Evolutionary conservation across 2,329 filamentous ascomycete species (phyloP).

Genomic region (Ramichloridium luteum): DNA sequence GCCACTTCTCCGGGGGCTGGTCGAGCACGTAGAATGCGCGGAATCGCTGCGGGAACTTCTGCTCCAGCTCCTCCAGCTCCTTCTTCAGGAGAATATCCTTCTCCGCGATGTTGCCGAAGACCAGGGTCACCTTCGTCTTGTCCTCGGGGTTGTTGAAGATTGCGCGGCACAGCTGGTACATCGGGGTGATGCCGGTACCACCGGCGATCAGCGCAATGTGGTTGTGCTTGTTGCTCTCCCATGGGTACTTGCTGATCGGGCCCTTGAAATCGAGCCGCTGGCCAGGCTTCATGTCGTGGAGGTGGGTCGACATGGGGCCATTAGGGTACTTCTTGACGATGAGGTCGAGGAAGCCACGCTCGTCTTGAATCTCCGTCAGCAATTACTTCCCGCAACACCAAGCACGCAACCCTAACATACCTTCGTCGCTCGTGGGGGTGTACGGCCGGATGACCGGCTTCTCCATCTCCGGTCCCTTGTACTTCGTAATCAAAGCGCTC

Average conservation of each 20-base stretch:
- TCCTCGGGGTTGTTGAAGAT: conserved; percentile 96
- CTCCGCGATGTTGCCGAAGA: conserved; percentile 83
- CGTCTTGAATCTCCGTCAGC: conserved; percentile 38
- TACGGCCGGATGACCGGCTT: conserved; percentile 88
- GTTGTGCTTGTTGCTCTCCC: conserved; percentile 81
- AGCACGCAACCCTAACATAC: too few relatives aligned
- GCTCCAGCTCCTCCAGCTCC: conserved; percentile 78
- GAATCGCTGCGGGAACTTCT: conserved; percentile 91
- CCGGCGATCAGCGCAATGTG: conserved; percentile 84
- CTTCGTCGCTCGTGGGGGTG: conserved; percentile 80
- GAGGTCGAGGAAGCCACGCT: conserved; percentile 71
- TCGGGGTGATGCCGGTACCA: conserved; percentile 91
- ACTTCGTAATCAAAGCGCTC: conserved; percentile 84
- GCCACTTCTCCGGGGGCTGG: conserved; percentile 68
- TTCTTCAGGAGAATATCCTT: conserved; percentile 84
- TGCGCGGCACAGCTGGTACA: conserved; percentile 84
- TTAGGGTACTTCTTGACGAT: conserved; percentile 83
- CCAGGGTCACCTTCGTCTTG: conserved; percentile 92
- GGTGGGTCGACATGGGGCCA: conserved; percentile 82
- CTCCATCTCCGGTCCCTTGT: conserved; percentile 66
- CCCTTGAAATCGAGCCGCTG: conserved; percentile 87
- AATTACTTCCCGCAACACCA: too few relatives aligned
- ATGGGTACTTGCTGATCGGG: conserved; percentile 85
- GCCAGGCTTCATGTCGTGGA: conserved; percentile 71
- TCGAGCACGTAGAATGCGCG: conserved; percentile 88